phyloP scores from a whole-genome alignment of 192 early-diverging fungal species.

The Gonapodya sp. region DNA sequence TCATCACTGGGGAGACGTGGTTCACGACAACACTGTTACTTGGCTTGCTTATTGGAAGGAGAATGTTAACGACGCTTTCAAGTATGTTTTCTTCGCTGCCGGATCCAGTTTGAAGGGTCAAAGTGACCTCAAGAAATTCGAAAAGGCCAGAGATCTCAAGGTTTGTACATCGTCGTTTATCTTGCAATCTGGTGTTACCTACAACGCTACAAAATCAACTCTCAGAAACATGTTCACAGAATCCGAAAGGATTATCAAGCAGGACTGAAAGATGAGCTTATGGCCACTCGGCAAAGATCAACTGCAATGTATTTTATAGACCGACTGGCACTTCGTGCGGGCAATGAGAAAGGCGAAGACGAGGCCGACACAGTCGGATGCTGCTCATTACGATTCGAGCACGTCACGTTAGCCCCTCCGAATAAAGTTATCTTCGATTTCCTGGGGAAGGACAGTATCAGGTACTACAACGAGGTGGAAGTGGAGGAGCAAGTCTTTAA shows the following conservation, averaged over 20 bases:
- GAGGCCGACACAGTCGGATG: conserved; percentile 99
- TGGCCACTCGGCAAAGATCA: conserved; percentile 76
- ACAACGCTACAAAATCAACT: too few species aligned
- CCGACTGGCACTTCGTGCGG: conserved; percentile 84
- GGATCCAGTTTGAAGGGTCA: conserved; percentile 89
- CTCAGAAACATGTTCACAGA: conserved; percentile 50
- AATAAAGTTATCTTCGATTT: conserved; percentile 89
- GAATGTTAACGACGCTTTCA: conserved; percentile 85
- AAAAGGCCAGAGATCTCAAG: conserved; percentile 84
- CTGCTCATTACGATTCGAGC: conserved; percentile 90
- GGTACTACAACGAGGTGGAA: conserved; percentile 74
- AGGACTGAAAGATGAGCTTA: conserved; percentile 71
- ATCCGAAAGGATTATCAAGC: conserved; percentile 72
- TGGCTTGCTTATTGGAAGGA: conserved; percentile 99
- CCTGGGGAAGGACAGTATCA: conserved; percentile 95
- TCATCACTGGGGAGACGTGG: conserved; percentile 78
- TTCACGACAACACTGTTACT: conserved; percentile 83
- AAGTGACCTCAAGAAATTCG: conserved; percentile 92
- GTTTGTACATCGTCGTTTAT: conserved; percentile 20
- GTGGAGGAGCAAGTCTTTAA: conserved; percentile 88
- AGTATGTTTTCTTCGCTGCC: conserved; percentile 93
- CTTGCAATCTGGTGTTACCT: background rate
- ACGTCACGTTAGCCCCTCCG: conserved; percentile 72
- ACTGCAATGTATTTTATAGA: conserved; percentile 96
- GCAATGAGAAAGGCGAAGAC: conserved; percentile 95